phyloP scores from a whole-genome alignment of 2,329 filamentous ascomycete genomes.

The Calonectria leucothoes region DNA sequence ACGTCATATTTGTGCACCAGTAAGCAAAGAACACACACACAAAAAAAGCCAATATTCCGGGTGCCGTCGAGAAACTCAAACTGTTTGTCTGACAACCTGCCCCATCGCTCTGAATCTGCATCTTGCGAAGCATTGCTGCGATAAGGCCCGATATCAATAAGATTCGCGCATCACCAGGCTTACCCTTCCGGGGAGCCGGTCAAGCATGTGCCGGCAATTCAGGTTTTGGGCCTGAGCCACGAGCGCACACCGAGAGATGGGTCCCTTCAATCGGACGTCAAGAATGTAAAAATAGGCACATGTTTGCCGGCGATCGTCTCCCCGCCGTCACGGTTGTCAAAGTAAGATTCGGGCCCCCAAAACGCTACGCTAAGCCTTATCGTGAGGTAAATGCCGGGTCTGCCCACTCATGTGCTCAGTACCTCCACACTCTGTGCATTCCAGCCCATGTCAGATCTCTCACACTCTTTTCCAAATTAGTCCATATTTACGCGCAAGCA shows the following conservation, averaged over 20 bases:
- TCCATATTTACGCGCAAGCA: neutral
- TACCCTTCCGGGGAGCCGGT: neutral
- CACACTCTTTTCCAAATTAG: neutral
- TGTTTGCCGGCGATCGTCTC: neutral
- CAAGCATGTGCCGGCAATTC: neutral
- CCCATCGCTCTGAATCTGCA: neutral
- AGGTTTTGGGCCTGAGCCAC: neutral
- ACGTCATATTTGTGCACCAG: neutral
- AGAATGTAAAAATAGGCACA: neutral
- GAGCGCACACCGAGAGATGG: neutral
- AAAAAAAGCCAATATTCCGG: neutral
- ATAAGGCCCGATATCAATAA: neutral
- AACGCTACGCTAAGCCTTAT: neutral
- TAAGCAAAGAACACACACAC: too few species aligned
- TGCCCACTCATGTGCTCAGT: neutral
- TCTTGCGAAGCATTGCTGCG: neutral
- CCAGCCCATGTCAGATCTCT: neutral
- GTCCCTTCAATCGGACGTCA: neutral
- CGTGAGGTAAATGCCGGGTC: neutral
- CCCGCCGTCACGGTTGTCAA: neutral
- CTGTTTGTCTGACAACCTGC: neutral
- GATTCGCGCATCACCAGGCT: neutral
- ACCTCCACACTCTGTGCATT: neutral
- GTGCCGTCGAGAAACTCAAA: neutral
- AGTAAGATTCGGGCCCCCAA: neutral